Evolutionary conservation across 306 rosid genomes (phyloP).

Genomic region (Prunus campanulata): DNA sequence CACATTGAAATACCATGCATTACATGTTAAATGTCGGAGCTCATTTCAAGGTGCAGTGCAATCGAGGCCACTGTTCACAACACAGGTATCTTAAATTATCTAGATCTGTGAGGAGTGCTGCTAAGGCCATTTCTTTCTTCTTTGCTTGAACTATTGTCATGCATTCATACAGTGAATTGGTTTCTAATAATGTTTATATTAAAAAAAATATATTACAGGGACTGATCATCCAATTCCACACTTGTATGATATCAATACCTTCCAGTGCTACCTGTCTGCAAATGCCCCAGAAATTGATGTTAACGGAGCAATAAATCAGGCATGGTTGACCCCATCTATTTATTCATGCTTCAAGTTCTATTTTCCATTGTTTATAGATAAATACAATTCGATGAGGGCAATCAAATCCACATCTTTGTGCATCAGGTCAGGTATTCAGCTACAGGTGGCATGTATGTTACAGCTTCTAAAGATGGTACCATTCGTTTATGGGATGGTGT

Average conservation of each 20-base stretch:
- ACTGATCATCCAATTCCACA: constrained; percentile 93
- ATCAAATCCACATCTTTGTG: constrained; percentile 23
- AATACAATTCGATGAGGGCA: constrained; percentile 1
- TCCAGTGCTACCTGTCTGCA: constrained; percentile 79
- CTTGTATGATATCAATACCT: constrained; percentile 79
- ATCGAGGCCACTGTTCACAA: too few relatives aligned
- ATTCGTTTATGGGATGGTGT: constrained; percentile 88
- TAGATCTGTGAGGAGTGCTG: too few relatives aligned
- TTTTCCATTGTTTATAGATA: constrained; percentile 9
- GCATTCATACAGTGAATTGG: constrained; percentile 2
- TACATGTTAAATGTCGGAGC: too few relatives aligned
- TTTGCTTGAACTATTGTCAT: neutral
- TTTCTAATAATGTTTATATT: constrained; percentile 1
- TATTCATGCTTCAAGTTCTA: neutral
- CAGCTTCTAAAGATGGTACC: constrained; percentile 88
- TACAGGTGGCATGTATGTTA: constrained; percentile 79
- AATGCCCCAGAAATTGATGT: constrained; percentile 57
- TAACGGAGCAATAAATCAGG: constrained; percentile 91
- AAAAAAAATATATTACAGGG: constrained; percentile 42
- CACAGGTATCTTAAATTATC: too few relatives aligned
- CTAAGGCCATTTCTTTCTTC: too few relatives aligned
- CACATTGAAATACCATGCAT: too few relatives aligned
- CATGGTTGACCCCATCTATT: constrained; percentile 31
- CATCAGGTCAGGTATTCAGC: constrained; percentile 80
- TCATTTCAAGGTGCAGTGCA: too few relatives aligned